These are phyloP conservation scores for Candida chauliodis DNA, from an alignment of 805 yeast species.

Conservation along the genomic window DNA sequence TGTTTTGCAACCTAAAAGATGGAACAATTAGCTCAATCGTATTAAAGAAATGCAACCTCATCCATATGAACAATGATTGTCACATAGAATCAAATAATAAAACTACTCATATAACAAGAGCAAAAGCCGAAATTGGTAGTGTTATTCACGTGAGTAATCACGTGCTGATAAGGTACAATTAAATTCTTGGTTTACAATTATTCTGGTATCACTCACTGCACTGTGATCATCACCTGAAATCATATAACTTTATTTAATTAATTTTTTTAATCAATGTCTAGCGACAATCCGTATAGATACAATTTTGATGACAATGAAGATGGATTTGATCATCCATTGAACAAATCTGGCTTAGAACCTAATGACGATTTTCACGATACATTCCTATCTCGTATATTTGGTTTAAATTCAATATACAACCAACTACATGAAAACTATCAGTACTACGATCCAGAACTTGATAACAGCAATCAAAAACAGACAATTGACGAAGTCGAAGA, in stretches of 20 bases:
- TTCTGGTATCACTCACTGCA: no score
- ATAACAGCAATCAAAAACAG: conserved; percentile 12
- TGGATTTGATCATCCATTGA: background rate
- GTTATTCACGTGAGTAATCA: conserved; percentile 5
- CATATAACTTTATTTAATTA: no score
- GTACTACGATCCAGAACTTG: conserved; percentile 35
- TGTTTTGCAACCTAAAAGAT: no score
- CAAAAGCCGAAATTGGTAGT: no score
- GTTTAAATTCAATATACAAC: conserved; percentile 43
- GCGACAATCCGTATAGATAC: conserved; percentile 6
- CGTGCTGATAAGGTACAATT: conserved; percentile 6
- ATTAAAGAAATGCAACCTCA: no score
- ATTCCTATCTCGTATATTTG: conserved; percentile 63
- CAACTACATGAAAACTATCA: conserved; percentile 37
- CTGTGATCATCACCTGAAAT: no score
- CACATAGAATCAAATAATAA: no score
- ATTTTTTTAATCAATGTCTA: background rate
- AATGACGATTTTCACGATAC: conserved; percentile 35
- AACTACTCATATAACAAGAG: no score
- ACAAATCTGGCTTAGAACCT: background rate
- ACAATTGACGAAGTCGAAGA: conserved; percentile 2
- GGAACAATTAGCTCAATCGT: no score
- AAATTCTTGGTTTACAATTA: no score
- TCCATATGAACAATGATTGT: no score
- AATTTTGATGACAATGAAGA: conserved; percentile 2